These are phyloP conservation scores for Lipomyces orientalis DNA, from an alignment of 805 yeast genomes.

Conservation along the genomic window DNA sequence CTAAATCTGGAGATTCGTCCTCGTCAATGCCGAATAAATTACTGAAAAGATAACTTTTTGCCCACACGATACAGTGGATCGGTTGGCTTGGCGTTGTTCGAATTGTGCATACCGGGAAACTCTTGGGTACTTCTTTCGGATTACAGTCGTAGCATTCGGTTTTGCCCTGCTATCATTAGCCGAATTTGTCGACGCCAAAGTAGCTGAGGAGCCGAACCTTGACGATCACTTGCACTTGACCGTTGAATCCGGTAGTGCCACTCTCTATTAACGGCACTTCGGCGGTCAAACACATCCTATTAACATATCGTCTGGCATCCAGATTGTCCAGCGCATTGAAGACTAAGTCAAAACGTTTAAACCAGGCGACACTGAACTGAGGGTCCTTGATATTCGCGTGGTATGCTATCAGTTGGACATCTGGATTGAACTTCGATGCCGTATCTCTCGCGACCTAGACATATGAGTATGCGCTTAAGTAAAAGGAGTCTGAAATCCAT, in stretches of 20 bases:
- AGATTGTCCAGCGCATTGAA: conserved; percentile 94
- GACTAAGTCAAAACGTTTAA: conserved; percentile 72
- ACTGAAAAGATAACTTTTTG: conserved; percentile 83
- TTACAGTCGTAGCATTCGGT: conserved; percentile 96
- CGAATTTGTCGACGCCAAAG: neutral
- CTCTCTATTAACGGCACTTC: conserved; percentile 83
- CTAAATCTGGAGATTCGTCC: conserved; percentile 62
- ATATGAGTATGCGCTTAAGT: neutral
- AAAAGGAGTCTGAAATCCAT: neutral
- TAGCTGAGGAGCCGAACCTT: conserved; percentile 16
- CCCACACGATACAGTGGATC: conserved; percentile 97
- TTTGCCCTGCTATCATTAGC: conserved; percentile 55
- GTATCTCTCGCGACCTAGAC: conserved; percentile 71
- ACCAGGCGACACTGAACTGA: conserved; percentile 77
- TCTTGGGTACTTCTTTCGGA: conserved; percentile 83
- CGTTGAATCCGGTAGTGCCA: conserved; percentile 94
- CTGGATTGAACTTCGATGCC: conserved; percentile 70
- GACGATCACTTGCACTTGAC: conserved; percentile 90
- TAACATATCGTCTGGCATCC: conserved; percentile 87
- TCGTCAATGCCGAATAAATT: conserved; percentile 65
- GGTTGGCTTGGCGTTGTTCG: conserved; percentile 97
- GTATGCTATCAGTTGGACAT: conserved; percentile 74
- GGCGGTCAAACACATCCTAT: conserved; percentile 76
- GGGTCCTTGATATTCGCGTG: conserved; percentile 89
- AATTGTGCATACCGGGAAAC: conserved; percentile 95